Evolutionary conservation across 2,329 filamentous ascomycete species (phyloP), one percentile per base, ranked within the genome.

Genomic region (Monosporascus ibericus): DNA sequence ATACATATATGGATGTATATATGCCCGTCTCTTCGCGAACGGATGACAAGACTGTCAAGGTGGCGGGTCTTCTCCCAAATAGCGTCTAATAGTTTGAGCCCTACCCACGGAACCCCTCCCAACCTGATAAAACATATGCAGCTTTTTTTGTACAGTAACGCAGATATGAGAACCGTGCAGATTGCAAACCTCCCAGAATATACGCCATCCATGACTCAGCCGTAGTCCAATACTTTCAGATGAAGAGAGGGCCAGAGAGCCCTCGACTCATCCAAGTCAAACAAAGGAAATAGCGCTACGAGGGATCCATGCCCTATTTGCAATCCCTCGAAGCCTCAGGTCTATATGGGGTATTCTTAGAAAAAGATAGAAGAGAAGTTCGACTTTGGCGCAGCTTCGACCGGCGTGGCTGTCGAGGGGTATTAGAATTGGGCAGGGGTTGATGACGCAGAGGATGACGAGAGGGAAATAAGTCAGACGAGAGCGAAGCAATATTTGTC

Each of bases 251-350:
- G 24, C 42, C 8, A 27, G 37, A 40, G 42, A 57, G 48, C 51
- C 47, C 50, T 38, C 18, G 30, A 49, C 48, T 54, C 57, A 54
- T 52, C 57, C 55, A 55, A 55, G 18, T 55, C 55, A 58, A 58
- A 67, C 65, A 68, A 68, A 68, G 48, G 65, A 61, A 68, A 67
- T 58, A 59, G 55, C 63, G 58, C 50, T 58, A 53, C 49, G 47
- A 55, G 60, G 58, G 47, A 54, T 55, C 51, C 56, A 46, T 50
- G 56, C 62, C 63, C 59, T 55, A 46, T 60, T 63, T 64, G 50
- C 60, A 59, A 58, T 55, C 58, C 58, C 55, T 42, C 59, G 66
- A 64, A 56, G 66, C 64, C 67, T 51, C 42, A 30, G 20, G 42
- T 46, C 42, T 46, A 46, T 46, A 46, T 59, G 64, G 55, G 66